These are phyloP conservation scores for Paramecium sonneborni DNA, from an alignment of 73 alveolate genomes.

Conservation along the genomic window DNA sequence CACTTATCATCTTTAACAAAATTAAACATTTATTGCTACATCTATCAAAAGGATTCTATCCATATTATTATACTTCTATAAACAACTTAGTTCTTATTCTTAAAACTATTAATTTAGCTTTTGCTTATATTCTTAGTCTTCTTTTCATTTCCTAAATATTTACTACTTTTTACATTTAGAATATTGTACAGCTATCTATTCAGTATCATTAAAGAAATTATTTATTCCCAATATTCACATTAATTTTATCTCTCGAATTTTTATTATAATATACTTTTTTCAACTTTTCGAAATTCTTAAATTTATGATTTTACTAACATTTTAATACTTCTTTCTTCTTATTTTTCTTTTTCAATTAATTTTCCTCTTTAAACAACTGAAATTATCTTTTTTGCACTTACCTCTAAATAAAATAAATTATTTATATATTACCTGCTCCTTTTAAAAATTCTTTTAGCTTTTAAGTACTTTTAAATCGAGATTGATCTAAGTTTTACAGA, in stretches of 20 bases:
- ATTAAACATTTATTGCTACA: background rate
- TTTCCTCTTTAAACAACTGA: background rate
- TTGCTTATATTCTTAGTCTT: background rate
- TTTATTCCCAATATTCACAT: background rate
- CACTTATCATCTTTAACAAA: background rate
- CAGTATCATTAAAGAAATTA: background rate
- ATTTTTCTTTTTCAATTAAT: background rate
- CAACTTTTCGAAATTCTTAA: constrained; percentile 18
- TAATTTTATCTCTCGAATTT: background rate
- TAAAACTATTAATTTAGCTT: background rate
- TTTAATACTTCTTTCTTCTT: constrained; percentile 11
- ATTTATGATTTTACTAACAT: background rate
- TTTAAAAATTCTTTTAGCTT: background rate
- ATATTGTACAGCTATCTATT: background rate
- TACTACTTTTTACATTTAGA: background rate
- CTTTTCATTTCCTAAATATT: background rate
- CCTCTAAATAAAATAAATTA: background rate
- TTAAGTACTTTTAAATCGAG: background rate
- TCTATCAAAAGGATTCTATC: constrained; percentile 2
- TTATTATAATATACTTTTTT: background rate
- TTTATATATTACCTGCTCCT: background rate
- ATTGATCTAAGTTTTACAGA: background rate
- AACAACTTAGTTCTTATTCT: background rate
- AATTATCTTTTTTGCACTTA: background rate
- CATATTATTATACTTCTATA: background rate